phyloP scores from a whole-genome alignment of 805 yeast species.

The Zygoascus biomembranicola region DNA sequence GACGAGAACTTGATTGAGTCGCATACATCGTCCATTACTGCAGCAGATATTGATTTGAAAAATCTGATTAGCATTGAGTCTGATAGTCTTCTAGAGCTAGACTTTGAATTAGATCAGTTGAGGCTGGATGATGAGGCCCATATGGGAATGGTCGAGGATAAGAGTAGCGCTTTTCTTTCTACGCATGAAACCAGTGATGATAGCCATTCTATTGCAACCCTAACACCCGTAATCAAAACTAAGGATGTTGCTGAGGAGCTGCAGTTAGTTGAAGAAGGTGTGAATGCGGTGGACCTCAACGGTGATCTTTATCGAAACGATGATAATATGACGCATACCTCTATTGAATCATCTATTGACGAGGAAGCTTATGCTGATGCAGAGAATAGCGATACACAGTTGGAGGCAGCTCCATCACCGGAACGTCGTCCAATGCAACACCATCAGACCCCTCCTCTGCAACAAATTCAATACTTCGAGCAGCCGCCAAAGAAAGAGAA shows the following conservation, averaged over 20 bases:
- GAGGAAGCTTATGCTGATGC: neutral
- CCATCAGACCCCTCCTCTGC: conserved; percentile 1
- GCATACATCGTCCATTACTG: conserved; percentile 2
- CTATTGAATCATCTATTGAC: neutral
- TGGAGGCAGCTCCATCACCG: neutral
- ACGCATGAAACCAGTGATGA: neutral
- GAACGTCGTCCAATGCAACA: neutral
- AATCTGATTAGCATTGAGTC: neutral
- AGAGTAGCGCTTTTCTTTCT: neutral
- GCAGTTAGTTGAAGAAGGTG: neutral
- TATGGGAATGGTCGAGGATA: neutral
- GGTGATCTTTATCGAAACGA: neutral
- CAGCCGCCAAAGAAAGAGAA: neutral
- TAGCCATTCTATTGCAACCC: neutral
- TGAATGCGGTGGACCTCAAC: neutral
- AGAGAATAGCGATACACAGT: neutral
- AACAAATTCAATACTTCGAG: neutral
- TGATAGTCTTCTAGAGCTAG: conserved; percentile 5
- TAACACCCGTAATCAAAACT: neutral
- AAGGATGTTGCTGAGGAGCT: neutral
- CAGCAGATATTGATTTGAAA: conserved; percentile 1
- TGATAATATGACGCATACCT: neutral
- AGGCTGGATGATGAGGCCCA: neutral
- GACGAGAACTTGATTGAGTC: neutral
- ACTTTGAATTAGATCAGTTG: conserved; percentile 8